Percentiles rank a stretch among this genome's conserved stretches.
These are phyloP conservation scores for Trametes meyenii DNA, from an alignment of 768 basidiomycete species.

Conservation along the genomic window DNA sequence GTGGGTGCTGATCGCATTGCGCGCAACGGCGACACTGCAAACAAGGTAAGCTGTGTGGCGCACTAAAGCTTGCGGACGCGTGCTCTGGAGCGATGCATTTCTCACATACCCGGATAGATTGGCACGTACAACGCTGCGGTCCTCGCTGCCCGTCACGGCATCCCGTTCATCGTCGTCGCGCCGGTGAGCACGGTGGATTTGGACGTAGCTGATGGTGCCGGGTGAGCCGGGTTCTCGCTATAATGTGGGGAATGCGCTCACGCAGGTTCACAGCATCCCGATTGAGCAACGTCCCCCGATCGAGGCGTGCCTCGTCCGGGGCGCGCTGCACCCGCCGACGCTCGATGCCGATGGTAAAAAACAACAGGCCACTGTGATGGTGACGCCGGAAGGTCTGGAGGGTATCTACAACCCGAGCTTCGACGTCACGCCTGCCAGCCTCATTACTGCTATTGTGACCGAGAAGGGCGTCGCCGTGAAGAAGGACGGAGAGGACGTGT, in stretches of 20 bases:
- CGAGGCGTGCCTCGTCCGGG: constrained; percentile 89
- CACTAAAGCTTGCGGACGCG: not conserved
- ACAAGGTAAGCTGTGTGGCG: constrained; percentile 59
- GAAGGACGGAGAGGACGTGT: constrained; percentile 52
- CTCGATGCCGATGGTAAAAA: constrained; percentile 44
- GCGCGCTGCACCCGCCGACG: constrained; percentile 65
- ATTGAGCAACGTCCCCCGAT: constrained; percentile 90
- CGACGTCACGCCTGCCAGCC: constrained; percentile 92
- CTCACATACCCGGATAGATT: constrained; percentile 45
- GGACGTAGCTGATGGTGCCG: constrained; percentile 66
- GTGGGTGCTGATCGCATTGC: constrained; percentile 92
- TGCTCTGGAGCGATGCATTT: not conserved
- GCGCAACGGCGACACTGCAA: constrained; percentile 94
- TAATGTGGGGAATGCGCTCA: constrained; percentile 10
- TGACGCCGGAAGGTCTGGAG: constrained; percentile 64
- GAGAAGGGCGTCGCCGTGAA: constrained; percentile 92
- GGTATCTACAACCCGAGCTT: constrained; percentile 92
- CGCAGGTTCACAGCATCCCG: constrained; percentile 59
- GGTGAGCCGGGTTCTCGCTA: constrained; percentile 38
- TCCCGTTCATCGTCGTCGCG: constrained; percentile 92
- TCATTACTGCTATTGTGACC: constrained; percentile 94
- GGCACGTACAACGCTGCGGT: constrained; percentile 98
- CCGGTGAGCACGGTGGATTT: constrained; percentile 93
- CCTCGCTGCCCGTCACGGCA: constrained; percentile 81
- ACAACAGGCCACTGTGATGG: constrained; percentile 78